A percentile compares a stretch with the other conserved stretches of the same genome.
Conservation (phyloP, 2,329 filamentous ascomycete species). For the Penicillium thymicola region DNA sequence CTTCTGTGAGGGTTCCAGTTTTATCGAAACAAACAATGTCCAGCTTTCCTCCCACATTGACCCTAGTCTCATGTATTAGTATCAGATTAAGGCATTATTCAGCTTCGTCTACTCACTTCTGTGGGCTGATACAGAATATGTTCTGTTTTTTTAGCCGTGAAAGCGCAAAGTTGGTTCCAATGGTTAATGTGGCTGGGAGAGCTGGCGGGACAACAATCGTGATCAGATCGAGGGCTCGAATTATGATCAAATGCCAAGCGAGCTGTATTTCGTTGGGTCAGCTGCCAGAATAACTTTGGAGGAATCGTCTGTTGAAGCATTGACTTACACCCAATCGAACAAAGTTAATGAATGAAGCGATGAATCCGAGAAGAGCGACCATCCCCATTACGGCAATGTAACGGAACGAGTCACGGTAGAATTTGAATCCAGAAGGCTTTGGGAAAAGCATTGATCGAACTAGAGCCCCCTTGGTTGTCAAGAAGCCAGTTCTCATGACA, state of each 20-base stretch:
- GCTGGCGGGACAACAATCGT: constrained; percentile 97
- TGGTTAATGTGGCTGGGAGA: constrained; percentile 88
- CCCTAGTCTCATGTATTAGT: constrained; percentile 46
- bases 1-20: constrained; percentile 95
- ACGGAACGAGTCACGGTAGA: constrained; percentile 94
- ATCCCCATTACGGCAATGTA: constrained; percentile 96
- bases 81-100: not conserved
- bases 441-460: constrained; percentile 98
- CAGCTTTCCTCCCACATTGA: constrained; percentile 93
- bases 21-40: constrained; percentile 98
- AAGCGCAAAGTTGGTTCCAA: constrained; percentile 93
- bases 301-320: not conserved
- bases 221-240: constrained; percentile 89
- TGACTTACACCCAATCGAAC: constrained; percentile 63
- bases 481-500: constrained; percentile 91
- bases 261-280: constrained; percentile 46
- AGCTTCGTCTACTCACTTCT: constrained; percentile 47
- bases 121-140: constrained; percentile 97
- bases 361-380: constrained; percentile 81
- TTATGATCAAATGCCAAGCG: constrained; percentile 84
- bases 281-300: not conserved
- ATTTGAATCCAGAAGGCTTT: constrained; percentile 97
- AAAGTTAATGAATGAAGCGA: constrained; percentile 91
- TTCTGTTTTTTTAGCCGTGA: constrained; percentile 79
- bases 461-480: constrained; percentile 92